Conservation (phyloP, 2,329 filamentous ascomycete genomes). For the Exophiala xenobiotica region DNA sequence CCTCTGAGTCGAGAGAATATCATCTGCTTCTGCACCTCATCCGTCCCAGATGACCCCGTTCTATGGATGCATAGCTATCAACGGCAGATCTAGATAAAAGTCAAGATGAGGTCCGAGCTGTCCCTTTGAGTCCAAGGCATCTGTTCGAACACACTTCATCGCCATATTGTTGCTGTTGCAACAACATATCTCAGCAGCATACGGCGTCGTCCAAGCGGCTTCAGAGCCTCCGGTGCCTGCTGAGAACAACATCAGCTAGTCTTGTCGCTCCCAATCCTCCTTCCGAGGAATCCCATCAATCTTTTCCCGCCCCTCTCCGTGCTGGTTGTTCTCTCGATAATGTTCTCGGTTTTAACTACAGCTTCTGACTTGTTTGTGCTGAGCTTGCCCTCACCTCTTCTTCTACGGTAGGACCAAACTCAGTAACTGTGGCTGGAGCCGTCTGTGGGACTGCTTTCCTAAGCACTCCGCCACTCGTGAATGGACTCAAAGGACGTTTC, state of each 20-base stretch:
- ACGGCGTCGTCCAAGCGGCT: too few species aligned
- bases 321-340: conserved; percentile 15
- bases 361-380: not conserved
- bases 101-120: too few species aligned
- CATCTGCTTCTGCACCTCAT: too few species aligned
- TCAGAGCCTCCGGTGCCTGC: too few species aligned
- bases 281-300: conserved; percentile 23
- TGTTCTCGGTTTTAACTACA: conserved; percentile 6
- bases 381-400: conserved; percentile 14
- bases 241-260: not conserved
- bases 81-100: too few species aligned
- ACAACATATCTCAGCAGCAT: too few species aligned
- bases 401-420: conserved; percentile 25
- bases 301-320: conserved; percentile 23
- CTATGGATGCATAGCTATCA: too few species aligned
- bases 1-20: too few species aligned
- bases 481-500: conserved; percentile 27
- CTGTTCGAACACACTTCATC: too few species aligned
- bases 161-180: too few species aligned
- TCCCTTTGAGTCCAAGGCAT: too few species aligned
- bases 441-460: conserved; percentile 21
- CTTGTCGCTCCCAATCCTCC: conserved; percentile 17
- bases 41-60: too few species aligned
- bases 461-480: conserved; percentile 27
- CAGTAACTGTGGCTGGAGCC: conserved; percentile 22